Evolutionary conservation across 306 rosid species (phyloP).

Genomic region (Glycyrrhiza uralensis): DNA sequence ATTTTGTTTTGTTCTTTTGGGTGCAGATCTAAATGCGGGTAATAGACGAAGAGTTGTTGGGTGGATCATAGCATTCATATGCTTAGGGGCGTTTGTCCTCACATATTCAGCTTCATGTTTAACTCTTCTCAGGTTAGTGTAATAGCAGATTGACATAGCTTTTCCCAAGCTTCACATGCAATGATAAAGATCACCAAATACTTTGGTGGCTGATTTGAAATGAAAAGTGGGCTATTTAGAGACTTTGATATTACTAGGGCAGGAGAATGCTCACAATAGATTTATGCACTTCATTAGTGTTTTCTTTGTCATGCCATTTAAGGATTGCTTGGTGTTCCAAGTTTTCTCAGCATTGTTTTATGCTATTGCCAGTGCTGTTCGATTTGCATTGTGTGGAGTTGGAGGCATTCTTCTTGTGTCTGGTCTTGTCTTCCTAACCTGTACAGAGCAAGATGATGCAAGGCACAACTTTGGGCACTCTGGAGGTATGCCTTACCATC

Average conservation of each 20-base stretch:
- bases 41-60: conserved; percentile 59
- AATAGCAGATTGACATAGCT: background rate
- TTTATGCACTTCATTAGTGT: conserved; percentile 1
- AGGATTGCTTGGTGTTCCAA: conserved; percentile 5
- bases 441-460: conserved; percentile 84
- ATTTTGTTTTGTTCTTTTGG: background rate
- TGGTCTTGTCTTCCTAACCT: conserved; percentile 58
- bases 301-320: background rate
- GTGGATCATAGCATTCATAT: conserved; percentile 65
- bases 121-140: conserved; percentile 56
- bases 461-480: conserved; percentile 85
- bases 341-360: background rate
- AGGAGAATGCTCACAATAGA: background rate
- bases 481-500: conserved; percentile 60
- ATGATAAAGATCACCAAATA: background rate
- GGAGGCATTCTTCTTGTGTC: conserved; percentile 64
- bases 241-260: background rate
- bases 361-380: conserved; percentile 51
- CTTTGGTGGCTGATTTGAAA: conserved; percentile 6
- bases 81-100: conserved; percentile 69
- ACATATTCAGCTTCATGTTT: conserved; percentile 69
- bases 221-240: background rate
- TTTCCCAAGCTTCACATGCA: background rate
- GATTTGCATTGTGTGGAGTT: conserved; percentile 57
- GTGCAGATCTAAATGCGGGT: conserved; percentile 46